phyloP scores from a whole-genome alignment of 2,329 filamentous ascomycete genomes.

The Harringtonia lauricola region DNA sequence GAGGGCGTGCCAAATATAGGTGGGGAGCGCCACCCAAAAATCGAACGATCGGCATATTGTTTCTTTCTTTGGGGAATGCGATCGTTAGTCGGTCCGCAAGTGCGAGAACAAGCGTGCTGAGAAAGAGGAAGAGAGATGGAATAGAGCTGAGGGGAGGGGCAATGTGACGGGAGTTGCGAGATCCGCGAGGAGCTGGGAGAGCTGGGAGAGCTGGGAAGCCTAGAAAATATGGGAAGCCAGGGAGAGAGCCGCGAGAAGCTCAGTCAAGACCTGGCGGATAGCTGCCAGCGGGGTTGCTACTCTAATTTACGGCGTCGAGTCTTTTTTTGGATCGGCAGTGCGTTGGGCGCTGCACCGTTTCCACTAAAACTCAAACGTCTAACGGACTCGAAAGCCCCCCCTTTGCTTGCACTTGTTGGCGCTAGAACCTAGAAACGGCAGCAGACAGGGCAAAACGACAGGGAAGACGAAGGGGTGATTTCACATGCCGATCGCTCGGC shows the following conservation, averaged over 20 bases:
- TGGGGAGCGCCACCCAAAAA: slow-evolving; percentile 3
- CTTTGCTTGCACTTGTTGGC: too few species aligned
- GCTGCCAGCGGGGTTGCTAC: too few species aligned
- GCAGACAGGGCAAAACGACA: neutral
- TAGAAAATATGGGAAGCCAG: too few species aligned
- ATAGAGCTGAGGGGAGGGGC: neutral
- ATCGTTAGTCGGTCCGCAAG: neutral
- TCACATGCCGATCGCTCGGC: too few species aligned
- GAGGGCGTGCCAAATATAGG: neutral
- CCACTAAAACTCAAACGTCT: neutral
- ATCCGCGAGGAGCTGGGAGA: too few species aligned
- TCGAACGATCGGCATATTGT: slow-evolving; percentile 2
- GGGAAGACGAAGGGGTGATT: neutral
- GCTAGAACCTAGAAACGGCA: neutral
- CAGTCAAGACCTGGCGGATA: too few species aligned
- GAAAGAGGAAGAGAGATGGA: neutral
- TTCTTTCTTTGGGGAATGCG: neutral
- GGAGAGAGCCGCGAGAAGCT: too few species aligned
- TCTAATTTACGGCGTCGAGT: too few species aligned
- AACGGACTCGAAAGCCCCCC: neutral
- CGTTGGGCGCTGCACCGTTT: neutral
- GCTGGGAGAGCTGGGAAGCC: too few species aligned
- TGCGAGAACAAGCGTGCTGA: neutral
- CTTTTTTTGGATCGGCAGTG: neutral
- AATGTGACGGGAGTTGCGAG: neutral